These are phyloP conservation scores for Colletotrichum liaoningense DNA, from an alignment of 2,329 filamentous ascomycete species.

Conservation along the genomic window DNA sequence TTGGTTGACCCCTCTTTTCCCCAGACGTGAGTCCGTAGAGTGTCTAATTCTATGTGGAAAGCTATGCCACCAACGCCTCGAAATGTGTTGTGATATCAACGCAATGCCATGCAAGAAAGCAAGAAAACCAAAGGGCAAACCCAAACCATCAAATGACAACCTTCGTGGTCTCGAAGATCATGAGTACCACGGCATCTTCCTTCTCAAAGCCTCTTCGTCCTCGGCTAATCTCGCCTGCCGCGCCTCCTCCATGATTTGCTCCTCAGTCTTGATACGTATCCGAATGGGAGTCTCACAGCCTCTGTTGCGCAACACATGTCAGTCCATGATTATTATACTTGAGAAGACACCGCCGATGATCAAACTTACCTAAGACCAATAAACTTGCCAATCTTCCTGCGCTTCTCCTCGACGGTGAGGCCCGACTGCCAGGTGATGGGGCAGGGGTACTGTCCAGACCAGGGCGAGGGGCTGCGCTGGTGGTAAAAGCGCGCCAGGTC, in stretches of 20 bases:
- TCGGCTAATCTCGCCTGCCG: constrained; percentile 50
- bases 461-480: constrained; percentile 70
- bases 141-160: neutral
- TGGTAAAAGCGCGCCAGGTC: constrained; percentile 78
- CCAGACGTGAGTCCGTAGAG: neutral
- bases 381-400: constrained; percentile 78
- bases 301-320: constrained; percentile 1
- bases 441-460: constrained; percentile 72
- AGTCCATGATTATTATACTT: neutral
- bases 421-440: constrained; percentile 71
- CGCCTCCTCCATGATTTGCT: constrained; percentile 60
- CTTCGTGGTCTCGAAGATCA: neutral
- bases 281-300: constrained; percentile 35
- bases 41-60: constrained; percentile 12
- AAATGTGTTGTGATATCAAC: constrained; percentile 32
- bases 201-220: constrained; percentile 60
- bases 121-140: neutral
- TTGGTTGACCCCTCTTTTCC: neutral
- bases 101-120: constrained; percentile 33
- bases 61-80: constrained; percentile 23
- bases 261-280: constrained; percentile 52
- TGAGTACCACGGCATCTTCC: constrained; percentile 56
- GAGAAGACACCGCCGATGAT: too few species aligned
- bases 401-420: constrained; percentile 73
- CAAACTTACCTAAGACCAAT: constrained; percentile 74